Base-by-base conservation (phyloP, 331 rosid genomes). In the Spiraea crenata region DNA sequence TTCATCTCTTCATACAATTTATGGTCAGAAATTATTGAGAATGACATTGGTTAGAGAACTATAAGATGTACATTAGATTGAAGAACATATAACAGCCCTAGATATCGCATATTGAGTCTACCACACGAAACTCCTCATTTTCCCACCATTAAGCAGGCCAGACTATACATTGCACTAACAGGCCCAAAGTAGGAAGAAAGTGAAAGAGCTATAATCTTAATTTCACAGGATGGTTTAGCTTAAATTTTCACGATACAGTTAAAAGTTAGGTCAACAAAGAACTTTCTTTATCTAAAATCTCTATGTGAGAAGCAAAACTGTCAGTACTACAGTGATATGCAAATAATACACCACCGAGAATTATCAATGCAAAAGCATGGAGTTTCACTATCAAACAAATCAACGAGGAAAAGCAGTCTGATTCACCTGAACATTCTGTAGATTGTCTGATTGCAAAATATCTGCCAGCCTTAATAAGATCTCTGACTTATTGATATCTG, bases 341-440 rank as follows among this genome's bases (percentile, higher is more conserved):
- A 54, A 5, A 54, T 7, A 54, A 40, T 51, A 54, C 20, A 25
- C 56, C 17, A 51, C 9, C 45, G 39, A 69, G 41, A 16, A 41
- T 55, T 40, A 1, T 25, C 41, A 41, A 55, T 20, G 34, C 41
- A 42, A 5, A 69, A 69, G 56, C 1, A 13, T 40, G 5, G 47
- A 55, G n/a, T 41, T 42, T 69, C 37, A 55, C 44, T 5, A 45
- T 55, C 64, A 69, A 15, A 67, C 5, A 55, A 55, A 69, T 42
- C 15, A 52, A 42, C 40, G 62, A 42, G 34, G 42, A 41, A 16
- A 68, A 61, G 57, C 65, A 77, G 39, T 64, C 57, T 64, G 62
- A 84, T 65, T 75, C 77, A 93, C 99, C 97, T 91, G 99, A 64
- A 93, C 97, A 75, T 93, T 91, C 85, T 93, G 92, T 37, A 91